Evolutionary conservation across 228 moss, liverwort and hornwort species (phyloP), one percentile per base, ranked within the genome.

Genomic region (Sphagnum fallax): DNA sequence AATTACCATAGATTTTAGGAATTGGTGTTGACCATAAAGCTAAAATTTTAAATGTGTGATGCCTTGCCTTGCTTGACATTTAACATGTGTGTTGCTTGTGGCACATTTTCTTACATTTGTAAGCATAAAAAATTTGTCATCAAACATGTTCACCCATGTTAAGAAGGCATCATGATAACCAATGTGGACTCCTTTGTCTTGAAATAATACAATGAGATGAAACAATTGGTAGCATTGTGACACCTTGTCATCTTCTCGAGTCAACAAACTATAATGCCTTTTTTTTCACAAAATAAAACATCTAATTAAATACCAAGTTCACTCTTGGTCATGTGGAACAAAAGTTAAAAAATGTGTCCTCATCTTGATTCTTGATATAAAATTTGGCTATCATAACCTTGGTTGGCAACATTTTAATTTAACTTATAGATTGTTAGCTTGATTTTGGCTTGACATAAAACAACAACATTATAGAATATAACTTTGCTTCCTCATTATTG

Each of bases 21-120:
- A n/a, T 3, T 64, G 64, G 15, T 58, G 11, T 50, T 78, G 72
- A 32, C n/a, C 67, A 78, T 15, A 2, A 60, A 11, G 59, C 59
- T 32, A 32, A 32, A 32, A 32, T 32, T 32, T 32, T 2, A 32
- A 32, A 32, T 32, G 32, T 32, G 32, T 32, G 2, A 32, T 32
- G 32, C 32, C 32, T 32, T 32, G 32, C 32, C 2, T 32, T 32
- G 32, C 32, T 32, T 32, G 32, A 32, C 32, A 32, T 32, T 32
- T 32, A 32, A 32, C 0, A 32, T 2, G 32, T 32, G 32, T 32
- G 2, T 2, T 2, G 14, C 50, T 13, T 48, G 65, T 52, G 51
- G 58, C 86, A 94, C 91, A 91, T 52, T 60, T 91, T 50, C 74
- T 78, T 32, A 88, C 91, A 49, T 68, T 94, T 47, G 89, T 94